A percentile compares a stretch with the other conserved stretches of the same genome.
Conservation (phyloP, 108 stramenopile species). For the Pinguiococcus pyrenoidosus region DNA sequence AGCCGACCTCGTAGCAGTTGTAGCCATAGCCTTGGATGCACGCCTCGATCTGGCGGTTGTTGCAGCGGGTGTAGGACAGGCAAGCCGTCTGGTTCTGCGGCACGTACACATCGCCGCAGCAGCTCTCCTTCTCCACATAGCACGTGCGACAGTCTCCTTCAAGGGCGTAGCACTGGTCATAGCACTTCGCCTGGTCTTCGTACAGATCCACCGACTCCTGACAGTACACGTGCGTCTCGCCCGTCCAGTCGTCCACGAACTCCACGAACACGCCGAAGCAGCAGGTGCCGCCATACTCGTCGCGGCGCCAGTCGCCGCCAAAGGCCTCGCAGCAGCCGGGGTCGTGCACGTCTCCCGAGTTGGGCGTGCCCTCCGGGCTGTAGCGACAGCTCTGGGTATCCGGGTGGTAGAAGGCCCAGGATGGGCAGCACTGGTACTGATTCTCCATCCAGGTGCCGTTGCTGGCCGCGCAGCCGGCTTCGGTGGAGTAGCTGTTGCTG, state of each 20-base stretch:
- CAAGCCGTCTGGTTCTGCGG: conserved; percentile 1
- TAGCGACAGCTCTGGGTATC: too few relatives aligned
- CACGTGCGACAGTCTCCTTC: not conserved
- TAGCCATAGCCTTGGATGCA: not conserved
- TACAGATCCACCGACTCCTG: not conserved
- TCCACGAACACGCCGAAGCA: not conserved
- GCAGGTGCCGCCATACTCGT: not conserved
- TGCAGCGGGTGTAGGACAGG: conserved; percentile 1
- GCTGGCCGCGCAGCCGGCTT: too few relatives aligned
- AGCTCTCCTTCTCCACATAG: not conserved
- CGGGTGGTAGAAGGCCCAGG: too few relatives aligned
- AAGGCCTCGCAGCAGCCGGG: not conserved
- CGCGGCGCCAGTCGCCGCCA: not conserved
- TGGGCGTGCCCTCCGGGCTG: not conserved
- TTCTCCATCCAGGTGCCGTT: too few relatives aligned
- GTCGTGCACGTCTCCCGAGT: not conserved
- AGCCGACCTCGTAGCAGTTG: not conserved
- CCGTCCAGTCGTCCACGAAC: conserved; percentile 2
- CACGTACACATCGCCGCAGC: conserved; percentile 3
- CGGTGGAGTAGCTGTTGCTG: too few relatives aligned
- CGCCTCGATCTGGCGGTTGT: not conserved
- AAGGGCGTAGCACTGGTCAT: too few relatives aligned
- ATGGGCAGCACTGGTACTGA: too few relatives aligned
- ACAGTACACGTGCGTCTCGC: not conserved
- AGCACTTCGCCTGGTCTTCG: not conserved